These are phyloP conservation scores for Bremia lactucae DNA, from an alignment of 352 stramenopile genomes.

Conservation along the genomic window DNA sequence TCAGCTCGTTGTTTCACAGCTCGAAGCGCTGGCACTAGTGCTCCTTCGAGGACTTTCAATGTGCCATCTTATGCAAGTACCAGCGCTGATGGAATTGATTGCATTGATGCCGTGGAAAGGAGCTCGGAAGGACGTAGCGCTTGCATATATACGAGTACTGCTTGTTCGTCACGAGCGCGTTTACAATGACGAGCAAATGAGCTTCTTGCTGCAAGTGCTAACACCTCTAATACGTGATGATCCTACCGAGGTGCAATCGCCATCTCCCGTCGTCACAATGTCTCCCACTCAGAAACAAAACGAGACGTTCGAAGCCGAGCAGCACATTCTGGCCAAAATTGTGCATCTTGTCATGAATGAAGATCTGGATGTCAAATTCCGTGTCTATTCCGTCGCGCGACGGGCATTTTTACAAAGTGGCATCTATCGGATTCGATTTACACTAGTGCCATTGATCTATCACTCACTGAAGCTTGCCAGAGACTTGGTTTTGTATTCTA, in stretches of 20 bases:
- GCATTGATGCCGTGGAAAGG: slow-evolving; percentile 40
- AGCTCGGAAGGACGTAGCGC: slow-evolving; percentile 38
- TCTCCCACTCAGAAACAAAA: slow-evolving; percentile 6
- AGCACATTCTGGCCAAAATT: slow-evolving; percentile 87
- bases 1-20: slow-evolving; percentile 15
- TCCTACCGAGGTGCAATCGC: slow-evolving; percentile 23
- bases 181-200: slow-evolving; percentile 26
- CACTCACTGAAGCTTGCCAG: slow-evolving; percentile 76
- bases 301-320: slow-evolving; percentile 76
- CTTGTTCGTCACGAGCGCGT: slow-evolving; percentile 30
- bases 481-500: slow-evolving; percentile 15
- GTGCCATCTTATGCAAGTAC: slow-evolving; percentile 27
- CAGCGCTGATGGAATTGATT: slow-evolving; percentile 26
- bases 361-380: slow-evolving; percentile 48
- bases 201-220: slow-evolving; percentile 68
- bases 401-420: slow-evolving; percentile 78
- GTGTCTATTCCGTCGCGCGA: slow-evolving; percentile 53
- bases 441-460: slow-evolving; percentile 91
- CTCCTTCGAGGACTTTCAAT: slow-evolving; percentile 30
- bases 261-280: slow-evolving; percentile 1
- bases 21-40: slow-evolving; percentile 18
- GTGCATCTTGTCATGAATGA: slow-evolving; percentile 87
- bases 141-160: slow-evolving; percentile 40
- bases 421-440: slow-evolving; percentile 83
- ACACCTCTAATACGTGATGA: slow-evolving; percentile 86